Conservation (phyloP, 768 basidiomycete species). For the Agaricus subrufescens region DNA sequence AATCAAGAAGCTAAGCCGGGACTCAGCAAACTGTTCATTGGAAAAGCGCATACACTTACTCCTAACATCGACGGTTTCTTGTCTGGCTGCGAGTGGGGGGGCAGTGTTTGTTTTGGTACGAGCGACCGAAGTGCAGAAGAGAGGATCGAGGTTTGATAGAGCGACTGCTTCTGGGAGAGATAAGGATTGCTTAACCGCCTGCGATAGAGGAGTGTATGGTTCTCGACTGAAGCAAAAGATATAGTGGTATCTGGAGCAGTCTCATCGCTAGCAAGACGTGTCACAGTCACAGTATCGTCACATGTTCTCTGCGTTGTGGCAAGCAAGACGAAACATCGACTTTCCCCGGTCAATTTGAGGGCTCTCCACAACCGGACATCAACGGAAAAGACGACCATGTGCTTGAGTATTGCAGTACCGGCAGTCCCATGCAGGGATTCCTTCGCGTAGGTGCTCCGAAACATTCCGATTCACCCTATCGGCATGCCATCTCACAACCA, state of each 20-base stretch:
- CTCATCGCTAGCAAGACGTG: conserved; percentile 26
- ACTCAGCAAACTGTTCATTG: neutral
- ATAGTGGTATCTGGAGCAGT: conserved; percentile 22
- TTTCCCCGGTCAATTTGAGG: no score
- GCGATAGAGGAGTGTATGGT: conserved; percentile 30
- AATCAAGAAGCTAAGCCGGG: conserved; percentile 17
- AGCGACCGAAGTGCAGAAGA: conserved; percentile 43
- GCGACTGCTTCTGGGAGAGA: conserved; percentile 47
- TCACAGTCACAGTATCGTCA: no score
- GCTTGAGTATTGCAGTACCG: no score
- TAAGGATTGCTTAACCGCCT: conserved; percentile 31
- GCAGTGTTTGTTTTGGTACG: conserved; percentile 23
- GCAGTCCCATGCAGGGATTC: no score
- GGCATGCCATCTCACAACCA: no score
- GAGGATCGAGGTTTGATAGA: conserved; percentile 53
- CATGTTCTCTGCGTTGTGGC: no score
- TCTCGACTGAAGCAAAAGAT: conserved; percentile 25
- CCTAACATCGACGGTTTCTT: conserved; percentile 70
- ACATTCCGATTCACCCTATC: no score
- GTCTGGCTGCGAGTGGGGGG: conserved; percentile 62
- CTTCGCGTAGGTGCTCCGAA: no score
- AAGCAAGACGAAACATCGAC: no score
- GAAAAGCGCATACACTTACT: conserved; percentile 39
- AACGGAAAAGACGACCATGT: no score
- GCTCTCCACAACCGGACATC: no score